A percentile compares a stretch with the other conserved stretches of the same genome.
These are phyloP conservation scores for Phytophthora sansomeana DNA, from an alignment of 352 stramenopile species.

Conservation along the genomic window DNA sequence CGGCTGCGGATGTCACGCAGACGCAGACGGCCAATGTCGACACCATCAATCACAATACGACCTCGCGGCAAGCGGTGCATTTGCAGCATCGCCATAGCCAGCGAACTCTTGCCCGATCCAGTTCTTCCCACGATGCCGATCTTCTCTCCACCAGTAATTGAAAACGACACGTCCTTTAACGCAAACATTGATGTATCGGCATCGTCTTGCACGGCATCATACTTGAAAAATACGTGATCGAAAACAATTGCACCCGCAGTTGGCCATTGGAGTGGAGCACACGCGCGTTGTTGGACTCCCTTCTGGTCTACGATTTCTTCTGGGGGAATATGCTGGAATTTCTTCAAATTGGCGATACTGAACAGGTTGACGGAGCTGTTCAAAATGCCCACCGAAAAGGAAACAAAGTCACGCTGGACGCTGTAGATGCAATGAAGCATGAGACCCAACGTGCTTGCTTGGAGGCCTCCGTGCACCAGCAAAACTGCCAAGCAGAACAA, in stretches of 20 bases:
- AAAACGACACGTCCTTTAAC: conserved; percentile 61
- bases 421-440: conserved; percentile 49
- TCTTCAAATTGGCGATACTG: conserved; percentile 44
- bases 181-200: conserved; percentile 45
- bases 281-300: conserved; percentile 1
- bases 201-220: conserved; percentile 53
- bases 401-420: conserved; percentile 44
- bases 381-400: conserved; percentile 43
- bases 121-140: conserved; percentile 67
- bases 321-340: conserved; percentile 70
- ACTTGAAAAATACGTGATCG: conserved; percentile 83
- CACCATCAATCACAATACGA: conserved; percentile 90
- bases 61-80: conserved; percentile 54
- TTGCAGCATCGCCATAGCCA: conserved; percentile 67
- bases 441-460: conserved; percentile 39
- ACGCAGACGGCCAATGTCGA: conserved; percentile 70
- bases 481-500: conserved; percentile 45
- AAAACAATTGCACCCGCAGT: conserved; percentile 75
- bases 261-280: conserved; percentile 65
- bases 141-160: conserved; percentile 53
- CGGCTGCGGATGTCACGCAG: conserved; percentile 54
- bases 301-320: conserved; percentile 33
- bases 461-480: conserved; percentile 31
- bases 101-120: conserved; percentile 64
- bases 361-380: conserved; percentile 48